phyloP scores from a whole-genome alignment of 208 protist species.

The Porcisia deanei region DNA sequence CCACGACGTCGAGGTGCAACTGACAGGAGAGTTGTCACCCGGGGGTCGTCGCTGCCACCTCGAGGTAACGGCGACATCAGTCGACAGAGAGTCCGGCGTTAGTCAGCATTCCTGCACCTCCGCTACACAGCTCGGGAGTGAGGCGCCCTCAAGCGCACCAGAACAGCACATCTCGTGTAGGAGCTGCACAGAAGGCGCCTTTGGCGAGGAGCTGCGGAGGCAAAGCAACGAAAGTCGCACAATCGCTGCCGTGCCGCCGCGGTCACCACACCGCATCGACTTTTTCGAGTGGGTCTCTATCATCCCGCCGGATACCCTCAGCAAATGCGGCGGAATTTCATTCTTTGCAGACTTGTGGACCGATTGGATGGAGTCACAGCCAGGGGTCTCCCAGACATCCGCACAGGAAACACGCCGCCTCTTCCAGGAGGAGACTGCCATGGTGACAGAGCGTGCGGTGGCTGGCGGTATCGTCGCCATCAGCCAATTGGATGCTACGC shows the following conservation, averaged over 20 bases:
- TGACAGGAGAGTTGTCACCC: no score
- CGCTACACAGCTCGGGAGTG: background rate
- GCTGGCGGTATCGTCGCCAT: constrained; percentile 6
- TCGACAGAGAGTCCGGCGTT: background rate
- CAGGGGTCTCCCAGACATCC: constrained; percentile 4
- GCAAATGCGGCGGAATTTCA: background rate
- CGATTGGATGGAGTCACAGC: background rate
- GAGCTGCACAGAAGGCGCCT: background rate
- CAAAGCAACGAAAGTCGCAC: background rate
- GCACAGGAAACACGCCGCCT: constrained; percentile 1
- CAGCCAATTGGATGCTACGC: constrained; percentile 8
- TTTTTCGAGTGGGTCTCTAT: background rate
- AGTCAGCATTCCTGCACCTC: background rate
- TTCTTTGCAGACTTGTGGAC: background rate
- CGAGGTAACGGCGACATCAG: no score
- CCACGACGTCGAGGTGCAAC: background rate
- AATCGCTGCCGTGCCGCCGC: background rate
- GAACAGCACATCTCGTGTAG: background rate
- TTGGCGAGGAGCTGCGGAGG: background rate
- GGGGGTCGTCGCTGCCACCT: no score
- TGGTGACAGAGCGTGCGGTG: constrained; percentile 14
- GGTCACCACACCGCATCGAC: background rate
- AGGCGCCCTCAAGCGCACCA: background rate
- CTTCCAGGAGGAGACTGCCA: background rate
- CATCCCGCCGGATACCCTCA: background rate